These are phyloP conservation scores for Aureobasidium zeae DNA, from an alignment of 2,329 filamentous ascomycete species.

Conservation along the genomic window DNA sequence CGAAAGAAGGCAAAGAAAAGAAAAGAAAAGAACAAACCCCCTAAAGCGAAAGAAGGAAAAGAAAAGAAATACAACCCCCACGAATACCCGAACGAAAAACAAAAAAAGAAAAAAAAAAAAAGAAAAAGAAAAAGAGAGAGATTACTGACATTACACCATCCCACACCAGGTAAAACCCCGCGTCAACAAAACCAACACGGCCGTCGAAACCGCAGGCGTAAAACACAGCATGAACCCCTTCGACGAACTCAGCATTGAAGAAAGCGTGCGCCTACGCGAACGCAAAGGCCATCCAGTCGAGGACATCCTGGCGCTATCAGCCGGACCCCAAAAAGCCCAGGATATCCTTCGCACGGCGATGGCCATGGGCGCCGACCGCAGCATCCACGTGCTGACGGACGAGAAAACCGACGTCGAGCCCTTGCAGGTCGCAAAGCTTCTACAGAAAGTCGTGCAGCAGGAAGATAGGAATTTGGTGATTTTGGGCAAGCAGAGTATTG, in stretches of 20 bases:
- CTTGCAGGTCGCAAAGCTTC: constrained; percentile 80
- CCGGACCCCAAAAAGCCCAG: constrained; percentile 75
- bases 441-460: constrained; percentile 67
- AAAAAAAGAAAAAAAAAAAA: too few species aligned
- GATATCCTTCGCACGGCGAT: constrained; percentile 92
- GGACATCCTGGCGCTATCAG: constrained; percentile 83
- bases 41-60: too few species aligned
- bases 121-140: too few species aligned
- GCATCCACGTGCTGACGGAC: constrained; percentile 62
- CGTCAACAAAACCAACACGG: constrained; percentile 65
- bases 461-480: constrained; percentile 89
- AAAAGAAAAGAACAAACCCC: too few species aligned
- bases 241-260: constrained; percentile 95
- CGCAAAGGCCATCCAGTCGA: constrained; percentile 62
- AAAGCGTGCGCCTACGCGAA: constrained; percentile 89
- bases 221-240: constrained; percentile 99
- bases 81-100: too few species aligned
- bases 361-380: constrained; percentile 96
- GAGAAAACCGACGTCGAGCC: constrained; percentile 77
- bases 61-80: too few species aligned
- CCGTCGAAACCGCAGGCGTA: constrained; percentile 81
- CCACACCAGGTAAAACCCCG: constrained; percentile 63
- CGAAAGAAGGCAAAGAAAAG: too few species aligned
- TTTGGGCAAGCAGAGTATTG: constrained; percentile 95
- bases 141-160: too few species aligned